A percentile compares a stretch with the other conserved stretches of the same genome.
phyloP scores from a whole-genome alignment of 2,329 filamentous ascomycete species.

The Xylariales sp. region DNA sequence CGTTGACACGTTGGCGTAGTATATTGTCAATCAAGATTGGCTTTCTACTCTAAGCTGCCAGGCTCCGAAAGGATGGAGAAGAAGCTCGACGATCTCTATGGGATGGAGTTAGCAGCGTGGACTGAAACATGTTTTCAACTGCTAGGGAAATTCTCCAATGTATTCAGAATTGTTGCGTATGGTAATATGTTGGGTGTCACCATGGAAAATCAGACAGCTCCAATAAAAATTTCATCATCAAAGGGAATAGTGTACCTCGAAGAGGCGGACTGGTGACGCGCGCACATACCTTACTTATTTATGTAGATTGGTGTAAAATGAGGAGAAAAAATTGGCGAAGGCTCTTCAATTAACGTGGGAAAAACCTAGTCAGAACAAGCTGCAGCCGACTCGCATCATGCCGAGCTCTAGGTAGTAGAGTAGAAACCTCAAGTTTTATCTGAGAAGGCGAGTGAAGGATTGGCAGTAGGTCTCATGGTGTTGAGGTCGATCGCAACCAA shows the following conservation, averaged over 20 bases:
- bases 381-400: slow-evolving; percentile 23
- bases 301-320: slow-evolving; percentile 5
- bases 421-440: neutral
- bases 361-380: slow-evolving; percentile 11
- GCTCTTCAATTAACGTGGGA: slow-evolving; percentile 6
- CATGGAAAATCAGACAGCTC: slow-evolving; percentile 79
- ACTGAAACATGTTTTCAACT: neutral
- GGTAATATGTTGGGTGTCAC: slow-evolving; percentile 66
- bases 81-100: neutral
- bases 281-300: slow-evolving; percentile 28
- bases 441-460: neutral
- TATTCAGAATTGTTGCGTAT: slow-evolving; percentile 66
- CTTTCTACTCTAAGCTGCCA: slow-evolving; percentile 1
- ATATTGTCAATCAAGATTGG: slow-evolving; percentile 3
- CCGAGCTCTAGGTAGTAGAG: neutral
- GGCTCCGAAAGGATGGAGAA: too few species aligned
- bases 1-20: neutral
- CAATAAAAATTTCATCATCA: slow-evolving; percentile 71
- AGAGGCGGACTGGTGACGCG: neutral
- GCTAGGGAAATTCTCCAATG: neutral
- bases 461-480: slow-evolving; percentile 13
- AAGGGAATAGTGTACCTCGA: slow-evolving; percentile 6
- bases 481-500: slow-evolving; percentile 12
- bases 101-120: slow-evolving; percentile 15
- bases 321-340: neutral